Conservation (phyloP, 2,329 filamentous ascomycete species). For the Atkinsonella hypoxylon region DNA sequence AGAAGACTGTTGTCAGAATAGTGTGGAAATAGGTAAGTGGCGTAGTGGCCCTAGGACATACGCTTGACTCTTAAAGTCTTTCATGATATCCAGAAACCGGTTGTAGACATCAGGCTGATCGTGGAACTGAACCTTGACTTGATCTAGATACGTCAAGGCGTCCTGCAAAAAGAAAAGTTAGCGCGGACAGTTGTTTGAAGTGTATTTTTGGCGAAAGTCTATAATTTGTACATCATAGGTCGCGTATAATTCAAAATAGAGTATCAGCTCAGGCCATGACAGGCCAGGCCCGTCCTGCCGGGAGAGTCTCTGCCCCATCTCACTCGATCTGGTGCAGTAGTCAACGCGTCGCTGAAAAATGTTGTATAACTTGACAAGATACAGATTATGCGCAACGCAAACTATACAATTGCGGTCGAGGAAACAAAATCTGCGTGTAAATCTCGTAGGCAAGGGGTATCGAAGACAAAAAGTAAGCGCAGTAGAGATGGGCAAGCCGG, state of each 20-base stretch:
- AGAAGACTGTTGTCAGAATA: conserved; percentile 34
- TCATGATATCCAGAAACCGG: conserved; percentile 96
- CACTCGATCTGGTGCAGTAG: not conserved
- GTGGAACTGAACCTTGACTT: conserved; percentile 95
- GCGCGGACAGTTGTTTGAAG: not conserved
- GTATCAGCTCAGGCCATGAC: not conserved
- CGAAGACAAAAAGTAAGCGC: not conserved
- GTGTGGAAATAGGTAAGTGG: conserved; percentile 47
- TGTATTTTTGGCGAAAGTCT: too few relatives aligned
- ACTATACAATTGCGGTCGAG: not conserved
- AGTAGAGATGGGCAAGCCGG: not conserved
- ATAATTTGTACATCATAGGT: too few relatives aligned
- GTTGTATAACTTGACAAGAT: not conserved
- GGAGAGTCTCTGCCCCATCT: not conserved
- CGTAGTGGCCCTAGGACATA: conserved; percentile 33
- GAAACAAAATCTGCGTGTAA: not conserved
- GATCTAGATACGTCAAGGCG: conserved; percentile 90
- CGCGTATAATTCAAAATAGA: too few relatives aligned
- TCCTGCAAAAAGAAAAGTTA: conserved; percentile 27
- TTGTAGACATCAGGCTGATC: conserved; percentile 98
- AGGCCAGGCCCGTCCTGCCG: not conserved
- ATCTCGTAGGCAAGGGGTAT: not conserved
- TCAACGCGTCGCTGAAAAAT: not conserved
- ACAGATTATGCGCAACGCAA: not conserved
- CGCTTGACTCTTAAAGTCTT: conserved; percentile 97